Percentiles rank a stretch among this genome's conserved stretches.
Conservation (phyloP, 2,329 filamentous ascomycete species). For the Aureobasidium sp. region DNA sequence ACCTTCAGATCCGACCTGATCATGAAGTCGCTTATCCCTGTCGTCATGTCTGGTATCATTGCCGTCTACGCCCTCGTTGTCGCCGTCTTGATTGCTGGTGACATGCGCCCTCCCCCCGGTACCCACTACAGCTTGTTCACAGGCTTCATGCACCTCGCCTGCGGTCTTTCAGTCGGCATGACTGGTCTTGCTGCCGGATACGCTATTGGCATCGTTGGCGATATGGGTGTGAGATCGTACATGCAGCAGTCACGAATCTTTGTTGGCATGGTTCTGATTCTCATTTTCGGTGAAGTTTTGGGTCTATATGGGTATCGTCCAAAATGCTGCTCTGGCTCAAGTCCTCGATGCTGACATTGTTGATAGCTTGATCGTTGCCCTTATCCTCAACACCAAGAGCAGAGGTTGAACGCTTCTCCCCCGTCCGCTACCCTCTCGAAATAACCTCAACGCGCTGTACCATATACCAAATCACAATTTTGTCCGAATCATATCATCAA, state of each 20-base stretch:
- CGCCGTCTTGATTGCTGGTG: constrained; percentile 87
- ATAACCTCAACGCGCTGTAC: constrained; percentile 2
- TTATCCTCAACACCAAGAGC: constrained; percentile 87
- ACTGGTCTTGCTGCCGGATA: constrained; percentile 92
- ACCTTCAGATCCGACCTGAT: constrained; percentile 81
- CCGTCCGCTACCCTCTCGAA: not conserved
- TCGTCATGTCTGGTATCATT: constrained; percentile 98
- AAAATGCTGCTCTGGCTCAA: not conserved
- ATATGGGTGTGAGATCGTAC: constrained; percentile 85
- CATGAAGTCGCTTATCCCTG: constrained; percentile 87
- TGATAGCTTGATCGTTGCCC: constrained; percentile 75
- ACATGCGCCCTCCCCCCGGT: constrained; percentile 65
- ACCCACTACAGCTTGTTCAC: constrained; percentile 77
- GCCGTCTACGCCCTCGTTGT: constrained; percentile 97
- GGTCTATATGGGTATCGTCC: constrained; percentile 82
- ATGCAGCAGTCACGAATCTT: constrained; percentile 96
- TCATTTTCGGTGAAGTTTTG: constrained; percentile 97
- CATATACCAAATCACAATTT: not conserved
- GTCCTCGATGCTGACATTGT: not conserved
- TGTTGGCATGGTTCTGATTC: constrained; percentile 95
- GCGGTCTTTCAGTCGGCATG: constrained; percentile 83
- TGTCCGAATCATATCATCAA: constrained; percentile 3
- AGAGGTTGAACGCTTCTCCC: constrained; percentile 41
- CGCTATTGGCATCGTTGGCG: constrained; percentile 91
- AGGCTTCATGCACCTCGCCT: constrained; percentile 89